phyloP scores from a whole-genome alignment of 2,329 filamentous ascomycete genomes.

The Cercospora janseana region DNA sequence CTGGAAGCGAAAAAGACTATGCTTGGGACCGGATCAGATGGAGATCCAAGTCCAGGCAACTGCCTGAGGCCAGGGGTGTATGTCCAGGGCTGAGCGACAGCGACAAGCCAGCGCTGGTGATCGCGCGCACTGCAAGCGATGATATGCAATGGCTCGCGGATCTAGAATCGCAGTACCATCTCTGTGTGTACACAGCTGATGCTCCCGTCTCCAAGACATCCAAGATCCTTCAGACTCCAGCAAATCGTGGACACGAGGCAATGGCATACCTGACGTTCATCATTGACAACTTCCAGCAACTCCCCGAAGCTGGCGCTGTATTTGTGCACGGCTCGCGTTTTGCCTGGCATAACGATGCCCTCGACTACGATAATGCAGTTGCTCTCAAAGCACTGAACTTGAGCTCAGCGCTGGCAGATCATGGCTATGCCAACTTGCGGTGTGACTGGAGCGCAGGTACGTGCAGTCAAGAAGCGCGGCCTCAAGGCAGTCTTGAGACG shows the following conservation, averaged over 20 bases:
- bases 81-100: slow-evolving; percentile 44
- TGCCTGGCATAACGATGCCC: slow-evolving; percentile 56
- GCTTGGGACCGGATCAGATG: slow-evolving; percentile 49
- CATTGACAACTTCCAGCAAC: slow-evolving; percentile 57
- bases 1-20: slow-evolving; percentile 32
- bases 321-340: slow-evolving; percentile 59
- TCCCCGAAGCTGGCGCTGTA: slow-evolving; percentile 55
- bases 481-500: slow-evolving; percentile 44
- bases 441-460: slow-evolving; percentile 52
- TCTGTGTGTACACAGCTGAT: slow-evolving; percentile 49
- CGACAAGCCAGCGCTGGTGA: slow-evolving; percentile 47
- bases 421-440: slow-evolving; percentile 51
- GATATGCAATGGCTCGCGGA: slow-evolving; percentile 43
- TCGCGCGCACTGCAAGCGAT: slow-evolving; percentile 44
- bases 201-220: slow-evolving; percentile 31
- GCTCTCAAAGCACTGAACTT: slow-evolving; percentile 44
- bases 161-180: slow-evolving; percentile 44
- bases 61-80: slow-evolving; percentile 40
- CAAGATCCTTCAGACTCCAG: slow-evolving; percentile 44
- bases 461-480: slow-evolving; percentile 39
- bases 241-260: slow-evolving; percentile 60
- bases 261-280: slow-evolving; percentile 61
- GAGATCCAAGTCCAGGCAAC: slow-evolving; percentile 37
- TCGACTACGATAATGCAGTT: slow-evolving; percentile 46
- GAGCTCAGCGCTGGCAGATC: slow-evolving; percentile 38